These are phyloP conservation scores for Sisymbrium altissimum DNA, from an alignment of 345 rosid species.

Conservation along the genomic window DNA sequence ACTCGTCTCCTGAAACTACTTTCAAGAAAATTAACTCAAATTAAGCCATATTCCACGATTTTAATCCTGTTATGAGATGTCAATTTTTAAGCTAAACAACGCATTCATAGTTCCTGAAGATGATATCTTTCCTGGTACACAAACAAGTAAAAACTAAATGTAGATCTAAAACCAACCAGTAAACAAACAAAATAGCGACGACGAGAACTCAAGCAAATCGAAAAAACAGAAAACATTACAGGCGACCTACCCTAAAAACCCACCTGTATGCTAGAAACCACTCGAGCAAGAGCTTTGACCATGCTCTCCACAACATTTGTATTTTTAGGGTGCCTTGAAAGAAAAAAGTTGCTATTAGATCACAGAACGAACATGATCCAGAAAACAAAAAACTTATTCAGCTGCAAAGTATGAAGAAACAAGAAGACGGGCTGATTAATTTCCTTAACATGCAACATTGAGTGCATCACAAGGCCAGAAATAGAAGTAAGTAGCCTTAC, in stretches of 20 bases:
- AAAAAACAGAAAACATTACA: slow-evolving; percentile 1
- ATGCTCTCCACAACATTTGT: slow-evolving; percentile 97
- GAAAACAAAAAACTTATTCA: slow-evolving; percentile 1
- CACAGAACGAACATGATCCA: not conserved
- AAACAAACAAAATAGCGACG: not conserved
- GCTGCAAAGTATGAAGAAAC: not conserved
- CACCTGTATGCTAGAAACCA: slow-evolving; percentile 94
- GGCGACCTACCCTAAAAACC: slow-evolving; percentile 18
- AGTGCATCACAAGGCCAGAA: slow-evolving; percentile 12
- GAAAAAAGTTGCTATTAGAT: slow-evolving; percentile 9
- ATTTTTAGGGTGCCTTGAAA: slow-evolving; percentile 84
- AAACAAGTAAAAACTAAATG: not conserved
- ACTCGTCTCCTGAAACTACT: slow-evolving; percentile 88
- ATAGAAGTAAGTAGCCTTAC: slow-evolving; percentile 47
- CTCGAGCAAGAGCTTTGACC: slow-evolving; percentile 96
- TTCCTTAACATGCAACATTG: slow-evolving; percentile 20
- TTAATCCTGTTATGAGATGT: not conserved
- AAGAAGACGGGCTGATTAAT: not conserved
- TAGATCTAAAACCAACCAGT: not conserved
- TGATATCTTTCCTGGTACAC: not conserved
- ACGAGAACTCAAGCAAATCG: slow-evolving; percentile 7
- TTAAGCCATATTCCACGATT: slow-evolving; percentile 15
- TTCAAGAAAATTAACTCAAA: slow-evolving; percentile 27
- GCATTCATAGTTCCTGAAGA: not conserved
- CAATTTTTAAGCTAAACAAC: slow-evolving; percentile 7